Evolutionary conservation across 257 asterid genomes (phyloP).

Genomic region (Sherardia arvensis): DNA sequence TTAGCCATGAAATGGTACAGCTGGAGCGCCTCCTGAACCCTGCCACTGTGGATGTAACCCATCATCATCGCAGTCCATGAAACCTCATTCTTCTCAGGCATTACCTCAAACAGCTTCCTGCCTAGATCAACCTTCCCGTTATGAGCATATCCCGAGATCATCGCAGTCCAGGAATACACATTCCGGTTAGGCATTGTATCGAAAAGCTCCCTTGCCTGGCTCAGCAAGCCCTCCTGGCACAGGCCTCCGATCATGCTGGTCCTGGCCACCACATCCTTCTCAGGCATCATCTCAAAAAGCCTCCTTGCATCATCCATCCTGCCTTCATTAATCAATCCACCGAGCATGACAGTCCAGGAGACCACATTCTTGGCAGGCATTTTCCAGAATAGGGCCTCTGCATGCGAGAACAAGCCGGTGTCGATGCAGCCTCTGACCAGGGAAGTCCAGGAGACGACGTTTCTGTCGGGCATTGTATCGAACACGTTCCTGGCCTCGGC

Average conservation of each 20-base stretch:
- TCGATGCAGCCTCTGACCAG: conserved; percentile 61
- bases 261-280: conserved; percentile 47
- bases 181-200: conserved; percentile 42
- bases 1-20: conserved; percentile 50
- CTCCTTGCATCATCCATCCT: conserved; percentile 44
- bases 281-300: conserved; percentile 49
- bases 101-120: conserved; percentile 73
- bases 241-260: conserved; percentile 70
- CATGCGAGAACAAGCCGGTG: conserved; percentile 46
- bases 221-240: conserved; percentile 50
- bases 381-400: conserved; percentile 49
- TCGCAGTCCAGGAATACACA: conserved; percentile 68
- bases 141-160: conserved; percentile 61
- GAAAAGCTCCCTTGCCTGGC: conserved; percentile 60
- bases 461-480: conserved; percentile 54
- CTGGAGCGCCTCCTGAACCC: conserved; percentile 51
- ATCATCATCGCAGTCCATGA: conserved; percentile 73
- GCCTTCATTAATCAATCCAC: conserved; percentile 47
- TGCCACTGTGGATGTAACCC: conserved; percentile 51
- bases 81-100: conserved; percentile 70
- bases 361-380: conserved; percentile 72
- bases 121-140: conserved; percentile 58
- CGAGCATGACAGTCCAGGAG: conserved; percentile 74
- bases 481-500: conserved; percentile 50
- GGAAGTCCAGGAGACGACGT: conserved; percentile 63